Conservation (phyloP, 2,329 filamentous ascomycete genomes). For the Lizonia empirigonia region DNA sequence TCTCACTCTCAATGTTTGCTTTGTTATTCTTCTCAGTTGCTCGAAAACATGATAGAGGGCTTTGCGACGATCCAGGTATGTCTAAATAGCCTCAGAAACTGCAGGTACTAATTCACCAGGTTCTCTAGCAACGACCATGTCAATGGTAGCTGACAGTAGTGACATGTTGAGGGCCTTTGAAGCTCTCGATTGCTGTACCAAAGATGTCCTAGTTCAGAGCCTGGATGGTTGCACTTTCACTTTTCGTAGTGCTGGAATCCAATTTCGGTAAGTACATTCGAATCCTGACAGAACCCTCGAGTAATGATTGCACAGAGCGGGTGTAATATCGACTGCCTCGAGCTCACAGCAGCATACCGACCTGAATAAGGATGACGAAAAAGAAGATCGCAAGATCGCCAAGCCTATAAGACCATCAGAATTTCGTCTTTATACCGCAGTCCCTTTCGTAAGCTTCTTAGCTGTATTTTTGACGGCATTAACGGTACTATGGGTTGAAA, state of each 20-base stretch:
- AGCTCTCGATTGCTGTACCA: slow-evolving; percentile 23
- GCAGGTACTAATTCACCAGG: no score
- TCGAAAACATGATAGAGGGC: no score
- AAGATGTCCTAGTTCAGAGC: slow-evolving; percentile 18
- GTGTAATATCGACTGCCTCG: no score
- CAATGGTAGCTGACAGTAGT: slow-evolving; percentile 28
- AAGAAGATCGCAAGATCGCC: background rate
- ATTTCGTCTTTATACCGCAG: background rate
- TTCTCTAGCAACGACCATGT: slow-evolving; percentile 43
- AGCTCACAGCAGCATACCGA: no score
- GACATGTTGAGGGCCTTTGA: slow-evolving; percentile 23
- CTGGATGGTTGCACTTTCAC: slow-evolving; percentile 18
- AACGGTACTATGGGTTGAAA: background rate
- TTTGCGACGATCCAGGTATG: slow-evolving; percentile 1
- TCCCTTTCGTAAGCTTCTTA: background rate
- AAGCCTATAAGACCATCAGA: background rate
- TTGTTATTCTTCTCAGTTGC: slow-evolving; percentile 4
- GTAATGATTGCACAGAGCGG: no score
- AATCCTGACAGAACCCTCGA: no score
- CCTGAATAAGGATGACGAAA: slow-evolving; percentile 8
- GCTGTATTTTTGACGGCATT: background rate
- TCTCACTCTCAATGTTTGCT: slow-evolving; percentile 11
- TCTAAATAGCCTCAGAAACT: no score
- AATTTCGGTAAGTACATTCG: background rate
- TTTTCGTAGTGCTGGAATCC: slow-evolving; percentile 7